phyloP scores from a whole-genome alignment of 2,329 filamentous ascomycete species.

The Cytospora schulzeri region DNA sequence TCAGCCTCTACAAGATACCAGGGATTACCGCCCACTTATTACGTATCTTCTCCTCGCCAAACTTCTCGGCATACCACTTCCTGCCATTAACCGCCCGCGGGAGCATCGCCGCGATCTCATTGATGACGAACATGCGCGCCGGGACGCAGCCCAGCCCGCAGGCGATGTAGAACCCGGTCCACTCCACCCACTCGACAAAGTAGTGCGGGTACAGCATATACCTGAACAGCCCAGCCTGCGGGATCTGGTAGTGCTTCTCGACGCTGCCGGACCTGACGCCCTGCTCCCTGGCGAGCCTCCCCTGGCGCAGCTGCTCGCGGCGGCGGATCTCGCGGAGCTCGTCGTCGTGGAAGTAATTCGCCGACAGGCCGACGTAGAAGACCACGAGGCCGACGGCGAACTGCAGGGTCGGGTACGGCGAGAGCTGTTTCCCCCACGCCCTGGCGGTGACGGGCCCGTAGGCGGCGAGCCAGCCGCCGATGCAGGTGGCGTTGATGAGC shows the following conservation, averaged over 20 bases:
- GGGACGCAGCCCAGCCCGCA: constrained; percentile 69
- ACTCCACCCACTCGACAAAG: constrained; percentile 95
- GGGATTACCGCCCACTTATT: constrained; percentile 72
- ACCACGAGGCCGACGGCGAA: constrained; percentile 68
- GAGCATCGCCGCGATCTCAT: constrained; percentile 88
- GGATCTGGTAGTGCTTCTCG: constrained; percentile 85
- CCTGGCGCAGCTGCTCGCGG: constrained; percentile 63
- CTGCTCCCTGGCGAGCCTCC: constrained; percentile 42
- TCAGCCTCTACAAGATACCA: constrained; percentile 43
- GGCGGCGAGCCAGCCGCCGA: constrained; percentile 81
- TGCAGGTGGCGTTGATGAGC: constrained; percentile 72
- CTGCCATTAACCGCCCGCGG: constrained; percentile 80
- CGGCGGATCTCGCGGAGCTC: constrained; percentile 84
- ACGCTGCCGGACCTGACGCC: constrained; percentile 46
- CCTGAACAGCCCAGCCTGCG: constrained; percentile 78
- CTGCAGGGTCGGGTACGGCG: constrained; percentile 42
- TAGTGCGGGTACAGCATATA: constrained; percentile 91
- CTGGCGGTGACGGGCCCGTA: constrained; percentile 69
- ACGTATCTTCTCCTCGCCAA: constrained; percentile 80
- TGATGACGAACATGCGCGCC: constrained; percentile 79
- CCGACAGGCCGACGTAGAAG: constrained; percentile 75
- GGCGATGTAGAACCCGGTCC: constrained; percentile 84
- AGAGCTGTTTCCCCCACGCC: constrained; percentile 49
- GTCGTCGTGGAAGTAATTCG: constrained; percentile 89
- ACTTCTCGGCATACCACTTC: constrained; percentile 84